Conservation (phyloP, 2,329 filamentous ascomycete species). For the Diaporthe sp. region DNA sequence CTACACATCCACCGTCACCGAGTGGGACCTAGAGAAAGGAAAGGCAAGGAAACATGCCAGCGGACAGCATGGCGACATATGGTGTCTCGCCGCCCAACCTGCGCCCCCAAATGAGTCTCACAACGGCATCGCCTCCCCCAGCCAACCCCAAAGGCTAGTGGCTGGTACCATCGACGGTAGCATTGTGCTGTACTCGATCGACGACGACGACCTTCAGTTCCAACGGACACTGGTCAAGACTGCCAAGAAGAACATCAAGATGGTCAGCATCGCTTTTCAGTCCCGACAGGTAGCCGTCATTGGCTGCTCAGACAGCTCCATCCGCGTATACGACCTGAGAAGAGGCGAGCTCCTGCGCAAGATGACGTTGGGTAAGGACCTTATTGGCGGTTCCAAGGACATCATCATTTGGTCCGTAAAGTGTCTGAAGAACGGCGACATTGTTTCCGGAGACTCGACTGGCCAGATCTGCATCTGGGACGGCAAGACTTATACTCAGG, state of each 20-base stretch:
- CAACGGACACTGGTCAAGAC: constrained; percentile 81
- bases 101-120: constrained; percentile 54
- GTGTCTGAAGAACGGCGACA: constrained; percentile 86
- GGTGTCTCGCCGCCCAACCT: constrained; percentile 94
- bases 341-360: constrained; percentile 82
- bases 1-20: constrained; percentile 90
- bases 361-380: constrained; percentile 87
- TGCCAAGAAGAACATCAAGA: constrained; percentile 86
- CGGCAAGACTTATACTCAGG: constrained; percentile 89
- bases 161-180: constrained; percentile 92
- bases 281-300: constrained; percentile 85
- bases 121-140: constrained; percentile 43
- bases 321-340: constrained; percentile 88
- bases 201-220: constrained; percentile 86
- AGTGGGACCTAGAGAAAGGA: constrained; percentile 91
- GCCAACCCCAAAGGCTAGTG: constrained; percentile 72
- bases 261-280: constrained; percentile 93
- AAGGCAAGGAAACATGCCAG: constrained; percentile 84
- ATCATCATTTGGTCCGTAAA: constrained; percentile 95
- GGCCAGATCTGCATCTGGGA: constrained; percentile 96
- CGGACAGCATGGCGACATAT: constrained; percentile 95
- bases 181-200: constrained; percentile 87
- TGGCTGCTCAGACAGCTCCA: constrained; percentile 96
- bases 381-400: constrained; percentile 82
- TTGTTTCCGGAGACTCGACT: constrained; percentile 94